A percentile compares a stretch with the other conserved stretches of the same genome.
Conservation (phyloP, 2,329 filamentous ascomycete genomes). For the Colletotrichum sp. region DNA sequence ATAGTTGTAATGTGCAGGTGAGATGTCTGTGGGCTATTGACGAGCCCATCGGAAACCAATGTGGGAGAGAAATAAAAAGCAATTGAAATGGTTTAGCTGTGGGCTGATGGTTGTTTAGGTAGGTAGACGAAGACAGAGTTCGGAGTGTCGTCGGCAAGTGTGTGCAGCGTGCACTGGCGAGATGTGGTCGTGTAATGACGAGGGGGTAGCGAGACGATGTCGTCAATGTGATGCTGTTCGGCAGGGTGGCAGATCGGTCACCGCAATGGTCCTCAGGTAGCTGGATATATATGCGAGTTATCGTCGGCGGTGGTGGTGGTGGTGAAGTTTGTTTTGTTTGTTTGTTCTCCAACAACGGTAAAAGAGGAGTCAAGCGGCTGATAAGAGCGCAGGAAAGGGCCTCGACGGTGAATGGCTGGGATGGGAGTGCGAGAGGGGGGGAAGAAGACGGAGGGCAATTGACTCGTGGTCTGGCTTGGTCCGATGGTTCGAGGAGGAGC, state of each 20-base stretch:
- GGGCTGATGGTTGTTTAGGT: neutral
- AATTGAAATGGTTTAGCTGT: neutral
- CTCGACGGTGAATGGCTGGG: neutral
- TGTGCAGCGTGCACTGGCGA: neutral
- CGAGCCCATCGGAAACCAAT: slow-evolving; percentile 23
- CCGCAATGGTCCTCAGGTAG: neutral
- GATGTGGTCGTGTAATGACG: neutral
- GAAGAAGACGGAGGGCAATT: neutral
- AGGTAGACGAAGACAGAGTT: neutral
- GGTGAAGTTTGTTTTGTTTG: neutral
- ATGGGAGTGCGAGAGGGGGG: neutral
- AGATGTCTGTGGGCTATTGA: slow-evolving; percentile 18
- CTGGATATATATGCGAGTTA: neutral
- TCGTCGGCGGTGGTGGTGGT: neutral
- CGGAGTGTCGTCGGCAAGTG: neutral
- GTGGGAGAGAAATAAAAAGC: neutral
- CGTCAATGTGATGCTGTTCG: slow-evolving; percentile 1
- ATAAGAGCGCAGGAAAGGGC: neutral
- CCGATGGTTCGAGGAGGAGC: slow-evolving; percentile 1
- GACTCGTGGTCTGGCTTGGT: slow-evolving; percentile 13
- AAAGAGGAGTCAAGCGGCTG: neutral
- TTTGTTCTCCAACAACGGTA: neutral
- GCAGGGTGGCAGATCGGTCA: neutral
- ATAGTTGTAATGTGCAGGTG: slow-evolving; percentile 20
- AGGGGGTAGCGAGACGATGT: neutral